phyloP scores from a whole-genome alignment of 2,329 filamentous ascomycete genomes.

The Xylariaceae sp. region DNA sequence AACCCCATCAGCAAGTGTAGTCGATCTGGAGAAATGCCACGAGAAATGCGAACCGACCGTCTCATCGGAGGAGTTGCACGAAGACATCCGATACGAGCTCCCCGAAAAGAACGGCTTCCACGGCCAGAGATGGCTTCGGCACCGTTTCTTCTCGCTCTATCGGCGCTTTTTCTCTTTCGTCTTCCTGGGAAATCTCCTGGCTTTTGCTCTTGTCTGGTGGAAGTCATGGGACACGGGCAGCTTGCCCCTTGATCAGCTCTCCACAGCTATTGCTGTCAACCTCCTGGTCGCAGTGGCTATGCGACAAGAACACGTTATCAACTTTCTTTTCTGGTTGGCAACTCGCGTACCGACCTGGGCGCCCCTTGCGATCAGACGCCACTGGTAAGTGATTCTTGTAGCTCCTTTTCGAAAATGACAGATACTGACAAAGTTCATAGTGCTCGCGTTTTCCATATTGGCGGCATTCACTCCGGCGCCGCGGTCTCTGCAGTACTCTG shows the following conservation, averaged over 20 bases:
- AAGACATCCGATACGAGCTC: conserved; percentile 24
- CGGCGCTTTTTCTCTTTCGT: conserved; percentile 52
- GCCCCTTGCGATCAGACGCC: conserved; percentile 45
- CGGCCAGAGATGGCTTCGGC: conserved; percentile 27
- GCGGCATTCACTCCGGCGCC: conserved; percentile 47
- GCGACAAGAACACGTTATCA: conserved; percentile 50
- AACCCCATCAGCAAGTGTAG: conserved; percentile 2
- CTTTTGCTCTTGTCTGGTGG: conserved; percentile 40
- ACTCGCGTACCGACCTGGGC: conserved; percentile 41
- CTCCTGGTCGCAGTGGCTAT: conserved; percentile 46
- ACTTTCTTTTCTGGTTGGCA: conserved; percentile 42
- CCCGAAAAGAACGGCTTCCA: conserved; percentile 39
- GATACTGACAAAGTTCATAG: no score
- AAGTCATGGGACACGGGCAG: conserved; percentile 20
- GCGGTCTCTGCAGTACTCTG: conserved; percentile 40
- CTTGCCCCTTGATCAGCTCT: conserved; percentile 28
- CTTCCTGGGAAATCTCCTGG: conserved; percentile 46
- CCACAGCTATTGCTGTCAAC: conserved; percentile 43
- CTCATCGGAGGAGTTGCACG: conserved; percentile 12
- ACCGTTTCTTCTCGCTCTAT: conserved; percentile 47
- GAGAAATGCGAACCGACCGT: conserved; percentile 22
- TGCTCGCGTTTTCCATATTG: conserved; percentile 49
- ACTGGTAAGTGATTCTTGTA: conserved; percentile 30
- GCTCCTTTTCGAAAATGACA: no score
- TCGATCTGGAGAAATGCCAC: conserved; percentile 27